Evolutionary conservation across 2,329 filamentous ascomycete genomes (phyloP).

Genomic region (Venturia aucupariae): DNA sequence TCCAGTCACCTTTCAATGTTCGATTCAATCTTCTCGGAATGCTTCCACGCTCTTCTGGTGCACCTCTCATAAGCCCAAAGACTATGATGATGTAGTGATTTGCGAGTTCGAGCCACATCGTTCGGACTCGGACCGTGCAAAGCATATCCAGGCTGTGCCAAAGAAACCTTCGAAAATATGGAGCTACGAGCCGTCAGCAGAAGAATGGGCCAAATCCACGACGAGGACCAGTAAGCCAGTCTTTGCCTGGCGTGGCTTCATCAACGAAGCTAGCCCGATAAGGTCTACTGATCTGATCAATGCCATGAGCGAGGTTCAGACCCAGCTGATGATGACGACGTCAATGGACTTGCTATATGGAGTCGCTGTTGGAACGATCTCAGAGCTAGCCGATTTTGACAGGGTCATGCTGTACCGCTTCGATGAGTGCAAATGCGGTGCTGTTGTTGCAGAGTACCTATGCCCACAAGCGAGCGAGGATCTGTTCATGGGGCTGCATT

Average conservation of each 20-base stretch:
- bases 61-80: background rate
- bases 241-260: background rate
- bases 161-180: background rate
- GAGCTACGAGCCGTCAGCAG: background rate
- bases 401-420: slow-evolving; percentile 7
- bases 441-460: background rate
- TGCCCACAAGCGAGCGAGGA: background rate
- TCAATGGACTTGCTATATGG: background rate
- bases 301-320: background rate
- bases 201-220: background rate
- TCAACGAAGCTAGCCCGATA: background rate
- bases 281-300: background rate
- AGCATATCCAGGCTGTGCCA: background rate
- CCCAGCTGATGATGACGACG: background rate
- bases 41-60: background rate
- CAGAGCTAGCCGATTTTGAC: background rate
- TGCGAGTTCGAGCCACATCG: background rate
- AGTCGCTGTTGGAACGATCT: background rate
- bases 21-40: background rate
- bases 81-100: background rate
- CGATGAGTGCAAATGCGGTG: background rate
- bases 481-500: background rate
- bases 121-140: background rate
- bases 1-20: background rate
- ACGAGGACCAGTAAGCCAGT: background rate